Percentiles rank a stretch among this genome's conserved stretches.
These are phyloP conservation scores for Gossypium bickii DNA, from an alignment of 345 rosid genomes.

Conservation along the genomic window DNA sequence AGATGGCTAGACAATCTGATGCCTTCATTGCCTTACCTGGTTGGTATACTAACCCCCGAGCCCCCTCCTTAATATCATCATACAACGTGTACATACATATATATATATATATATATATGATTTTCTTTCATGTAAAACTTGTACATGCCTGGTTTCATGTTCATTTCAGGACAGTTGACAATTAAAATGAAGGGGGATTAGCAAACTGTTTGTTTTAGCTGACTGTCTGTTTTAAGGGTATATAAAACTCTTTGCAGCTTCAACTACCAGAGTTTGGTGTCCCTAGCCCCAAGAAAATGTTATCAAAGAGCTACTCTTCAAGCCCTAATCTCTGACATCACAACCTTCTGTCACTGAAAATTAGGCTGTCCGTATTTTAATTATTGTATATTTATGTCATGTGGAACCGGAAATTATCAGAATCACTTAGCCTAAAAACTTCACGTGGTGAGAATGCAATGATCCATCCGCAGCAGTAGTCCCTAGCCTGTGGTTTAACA, in stretches of 20 bases:
- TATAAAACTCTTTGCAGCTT: too few species aligned
- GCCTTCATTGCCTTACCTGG: constrained; percentile 85
- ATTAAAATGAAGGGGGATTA: not conserved
- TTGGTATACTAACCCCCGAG: constrained; percentile 19
- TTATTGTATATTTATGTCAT: too few species aligned
- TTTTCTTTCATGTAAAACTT: too few species aligned
- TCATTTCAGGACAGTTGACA: not conserved
- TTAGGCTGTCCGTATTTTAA: too few species aligned
- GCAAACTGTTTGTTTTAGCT: not conserved
- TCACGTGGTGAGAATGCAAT: constrained; percentile 9
- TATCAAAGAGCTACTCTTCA: not conserved
- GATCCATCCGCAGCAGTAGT: constrained; percentile 9
- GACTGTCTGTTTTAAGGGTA: not conserved
- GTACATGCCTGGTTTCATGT: not conserved
- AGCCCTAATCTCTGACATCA: constrained; percentile 1
- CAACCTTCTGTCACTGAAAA: constrained; percentile 7
- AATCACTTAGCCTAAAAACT: not conserved
- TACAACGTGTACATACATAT: too few species aligned
- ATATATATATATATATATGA: too few species aligned
- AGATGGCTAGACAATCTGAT: constrained; percentile 74
- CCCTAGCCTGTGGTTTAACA: not conserved
- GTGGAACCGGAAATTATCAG: too few species aligned
- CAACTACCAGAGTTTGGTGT: too few species aligned
- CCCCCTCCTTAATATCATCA: not conserved
- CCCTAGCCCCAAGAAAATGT: too few species aligned